These are phyloP conservation scores for Alternaria ventricosa DNA, from an alignment of 2,329 filamentous ascomycete species.

Conservation along the genomic window DNA sequence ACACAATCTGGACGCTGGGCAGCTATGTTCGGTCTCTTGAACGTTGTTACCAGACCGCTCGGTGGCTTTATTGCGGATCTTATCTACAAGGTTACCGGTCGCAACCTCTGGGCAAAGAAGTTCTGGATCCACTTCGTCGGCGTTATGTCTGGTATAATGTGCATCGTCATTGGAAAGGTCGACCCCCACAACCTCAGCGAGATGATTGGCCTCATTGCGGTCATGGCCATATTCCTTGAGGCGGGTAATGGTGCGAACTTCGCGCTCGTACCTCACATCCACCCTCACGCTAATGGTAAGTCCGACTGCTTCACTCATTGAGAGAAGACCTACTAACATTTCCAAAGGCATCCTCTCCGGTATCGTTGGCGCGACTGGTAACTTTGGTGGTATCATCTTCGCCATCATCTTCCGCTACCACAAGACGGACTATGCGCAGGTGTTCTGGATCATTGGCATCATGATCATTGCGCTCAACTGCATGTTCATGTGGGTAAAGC, in stretches of 20 bases:
- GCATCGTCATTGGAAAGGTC: constrained; percentile 67
- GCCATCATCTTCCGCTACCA: constrained; percentile 82
- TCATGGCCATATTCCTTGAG: constrained; percentile 82
- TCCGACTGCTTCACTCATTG: not conserved
- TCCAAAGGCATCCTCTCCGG: constrained; percentile 68
- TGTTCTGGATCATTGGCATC: constrained; percentile 82
- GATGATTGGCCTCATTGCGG: constrained; percentile 78
- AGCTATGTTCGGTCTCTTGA: constrained; percentile 77
- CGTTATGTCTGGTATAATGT: constrained; percentile 64
- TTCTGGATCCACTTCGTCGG: constrained; percentile 63
- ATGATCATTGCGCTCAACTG: constrained; percentile 76
- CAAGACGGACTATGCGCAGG: constrained; percentile 69
- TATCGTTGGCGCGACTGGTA: constrained; percentile 78
- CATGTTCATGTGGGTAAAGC: constrained; percentile 67
- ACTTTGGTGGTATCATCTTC: constrained; percentile 84
- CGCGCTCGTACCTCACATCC: constrained; percentile 83
- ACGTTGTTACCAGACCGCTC: constrained; percentile 70
- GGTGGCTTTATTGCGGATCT: constrained; percentile 68
- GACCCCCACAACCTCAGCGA: constrained; percentile 67
- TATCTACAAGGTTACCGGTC: constrained; percentile 58
- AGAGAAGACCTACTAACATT: constrained; percentile 16
- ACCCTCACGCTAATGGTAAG: constrained; percentile 79
- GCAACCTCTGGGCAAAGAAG: constrained; percentile 69
- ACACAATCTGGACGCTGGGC: constrained; percentile 67
- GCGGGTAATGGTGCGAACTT: constrained; percentile 88